These are phyloP conservation scores for Cercospora janseana DNA, from an alignment of 2,329 filamentous ascomycete species.

Conservation along the genomic window DNA sequence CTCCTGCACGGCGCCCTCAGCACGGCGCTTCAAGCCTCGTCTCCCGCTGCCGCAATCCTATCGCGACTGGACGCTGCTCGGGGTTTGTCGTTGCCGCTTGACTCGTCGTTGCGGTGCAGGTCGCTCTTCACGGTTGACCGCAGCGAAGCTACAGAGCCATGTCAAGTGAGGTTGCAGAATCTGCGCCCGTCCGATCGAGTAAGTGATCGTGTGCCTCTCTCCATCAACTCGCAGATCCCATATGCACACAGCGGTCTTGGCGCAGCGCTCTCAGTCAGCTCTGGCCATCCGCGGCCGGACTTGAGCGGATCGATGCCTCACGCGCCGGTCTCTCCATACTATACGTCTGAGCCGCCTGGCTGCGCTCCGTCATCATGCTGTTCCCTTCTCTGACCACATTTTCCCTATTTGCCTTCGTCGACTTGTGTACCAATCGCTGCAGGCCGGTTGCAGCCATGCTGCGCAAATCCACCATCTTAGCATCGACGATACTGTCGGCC, in stretches of 20 bases:
- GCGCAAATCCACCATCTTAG: constrained; percentile 20
- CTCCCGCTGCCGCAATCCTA: too few relatives aligned
- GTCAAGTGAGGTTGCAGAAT: background rate
- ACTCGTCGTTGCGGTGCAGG: background rate
- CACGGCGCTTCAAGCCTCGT: too few relatives aligned
- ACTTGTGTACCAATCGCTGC: constrained; percentile 19
- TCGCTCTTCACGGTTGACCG: background rate
- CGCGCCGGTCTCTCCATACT: constrained; percentile 7
- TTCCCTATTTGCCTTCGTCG: constrained; percentile 15
- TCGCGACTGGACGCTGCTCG: too few relatives aligned
- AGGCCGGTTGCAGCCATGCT: constrained; percentile 21
- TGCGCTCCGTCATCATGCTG: constrained; percentile 10
- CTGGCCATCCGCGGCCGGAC: constrained; percentile 10
- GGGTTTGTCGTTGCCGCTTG: background rate
- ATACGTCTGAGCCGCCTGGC: constrained; percentile 11
- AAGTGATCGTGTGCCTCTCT: constrained; percentile 20
- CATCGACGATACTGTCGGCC: constrained; percentile 17
- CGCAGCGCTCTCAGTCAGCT: constrained; percentile 9
- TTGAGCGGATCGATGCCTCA: constrained; percentile 12
- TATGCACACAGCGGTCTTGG: constrained; percentile 15
- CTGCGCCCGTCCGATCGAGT: constrained; percentile 16
- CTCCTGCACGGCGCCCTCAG: too few relatives aligned
- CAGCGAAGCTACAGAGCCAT: background rate
- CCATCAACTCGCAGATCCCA: constrained; percentile 9
- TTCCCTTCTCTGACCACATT: constrained; percentile 17